Conservation (phyloP, 208 protist species). For the Giardia duodenalis region DNA sequence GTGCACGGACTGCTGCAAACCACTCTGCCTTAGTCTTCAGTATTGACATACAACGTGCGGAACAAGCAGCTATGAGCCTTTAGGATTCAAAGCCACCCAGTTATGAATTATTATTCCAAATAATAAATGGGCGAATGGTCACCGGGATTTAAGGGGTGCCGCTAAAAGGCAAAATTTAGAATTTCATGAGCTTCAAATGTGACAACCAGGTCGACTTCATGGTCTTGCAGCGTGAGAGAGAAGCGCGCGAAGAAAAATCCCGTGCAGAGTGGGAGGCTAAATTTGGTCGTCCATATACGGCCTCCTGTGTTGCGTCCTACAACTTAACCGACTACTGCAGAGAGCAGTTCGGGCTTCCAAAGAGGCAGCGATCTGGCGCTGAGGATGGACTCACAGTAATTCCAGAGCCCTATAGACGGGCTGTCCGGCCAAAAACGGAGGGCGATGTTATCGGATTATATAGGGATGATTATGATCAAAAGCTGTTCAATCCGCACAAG, state of each 20-base stretch:
- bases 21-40: too few relatives aligned
- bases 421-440: background rate
- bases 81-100: too few relatives aligned
- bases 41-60: too few relatives aligned
- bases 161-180: too few relatives aligned
- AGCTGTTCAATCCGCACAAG: background rate
- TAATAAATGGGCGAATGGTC: too few relatives aligned
- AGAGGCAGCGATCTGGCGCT: background rate
- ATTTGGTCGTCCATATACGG: background rate
- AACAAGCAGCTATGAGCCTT: too few relatives aligned
- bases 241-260: background rate
- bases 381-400: background rate
- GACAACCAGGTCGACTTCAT: too few relatives aligned
- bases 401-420: background rate
- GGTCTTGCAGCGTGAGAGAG: background rate
- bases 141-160: too few relatives aligned
- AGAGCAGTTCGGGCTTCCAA: background rate
- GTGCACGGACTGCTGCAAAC: background rate
- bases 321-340: background rate
- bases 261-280: background rate
- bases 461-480: background rate
- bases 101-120: too few relatives aligned
- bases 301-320: background rate
- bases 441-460: background rate
- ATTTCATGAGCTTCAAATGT: too few relatives aligned